These are phyloP conservation scores for Diaporthe caulivora DNA, from an alignment of 2,329 filamentous ascomycete species.

Conservation along the genomic window DNA sequence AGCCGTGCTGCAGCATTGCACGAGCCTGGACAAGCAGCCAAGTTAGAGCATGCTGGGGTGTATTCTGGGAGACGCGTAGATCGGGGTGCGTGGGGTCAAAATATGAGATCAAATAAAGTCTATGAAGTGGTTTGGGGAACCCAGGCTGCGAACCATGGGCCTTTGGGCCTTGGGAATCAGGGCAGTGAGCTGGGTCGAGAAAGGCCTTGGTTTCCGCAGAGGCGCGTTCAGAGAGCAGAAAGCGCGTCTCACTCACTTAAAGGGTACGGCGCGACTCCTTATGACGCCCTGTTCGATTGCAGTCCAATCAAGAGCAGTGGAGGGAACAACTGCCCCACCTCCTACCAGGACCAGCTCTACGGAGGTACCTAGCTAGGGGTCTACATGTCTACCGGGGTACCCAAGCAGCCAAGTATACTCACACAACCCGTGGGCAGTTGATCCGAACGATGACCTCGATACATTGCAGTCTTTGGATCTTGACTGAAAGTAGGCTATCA, in stretches of 20 bases:
- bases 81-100: not conserved
- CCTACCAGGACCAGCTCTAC: not conserved
- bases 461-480: too few species aligned
- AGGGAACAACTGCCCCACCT: constrained; percentile 8
- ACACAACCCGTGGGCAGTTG: too few species aligned
- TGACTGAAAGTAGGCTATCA: too few species aligned
- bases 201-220: constrained; percentile 10
- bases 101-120: not conserved
- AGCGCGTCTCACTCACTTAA: constrained; percentile 16
- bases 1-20: constrained; percentile 44
- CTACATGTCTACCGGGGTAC: too few species aligned
- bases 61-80: not conserved
- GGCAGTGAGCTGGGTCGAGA: not conserved
- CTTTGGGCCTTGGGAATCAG: not conserved
- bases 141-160: not conserved
- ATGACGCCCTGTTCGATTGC: constrained; percentile 22
- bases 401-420: too few species aligned
- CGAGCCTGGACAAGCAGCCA: constrained; percentile 20
- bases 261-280: not conserved
- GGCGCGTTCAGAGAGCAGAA: constrained; percentile 27
- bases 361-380: too few species aligned
- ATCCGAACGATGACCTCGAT: too few species aligned
- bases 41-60: constrained; percentile 11
- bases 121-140: not conserved
- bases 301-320: constrained; percentile 14